These are phyloP conservation scores for Lycium ferocissimum DNA, from an alignment of 257 asterid species.

Conservation along the genomic window DNA sequence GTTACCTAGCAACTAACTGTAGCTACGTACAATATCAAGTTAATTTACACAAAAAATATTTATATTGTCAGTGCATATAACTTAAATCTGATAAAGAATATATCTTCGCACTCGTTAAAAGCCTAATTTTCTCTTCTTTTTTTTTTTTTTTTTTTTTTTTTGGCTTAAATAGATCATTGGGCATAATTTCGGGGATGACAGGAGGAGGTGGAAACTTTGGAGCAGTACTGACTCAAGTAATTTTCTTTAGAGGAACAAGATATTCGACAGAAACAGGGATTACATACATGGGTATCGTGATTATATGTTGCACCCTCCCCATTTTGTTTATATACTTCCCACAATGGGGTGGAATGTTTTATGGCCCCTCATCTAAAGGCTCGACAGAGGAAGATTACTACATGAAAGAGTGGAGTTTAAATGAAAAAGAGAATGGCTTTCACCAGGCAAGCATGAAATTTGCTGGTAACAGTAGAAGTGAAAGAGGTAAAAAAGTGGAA, in stretches of 20 bases:
- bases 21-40: too few species aligned
- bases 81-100: background rate
- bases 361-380: slow-evolving; percentile 64
- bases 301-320: slow-evolving; percentile 61
- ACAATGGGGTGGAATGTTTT: slow-evolving; percentile 92
- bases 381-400: slow-evolving; percentile 81
- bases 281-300: slow-evolving; percentile 83
- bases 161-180: slow-evolving; percentile 61
- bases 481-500: slow-evolving; percentile 58
- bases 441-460: slow-evolving; percentile 74
- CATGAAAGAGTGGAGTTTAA: slow-evolving; percentile 70
- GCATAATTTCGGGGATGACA: slow-evolving; percentile 80
- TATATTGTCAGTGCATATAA: background rate
- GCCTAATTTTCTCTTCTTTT: background rate
- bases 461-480: slow-evolving; percentile 69
- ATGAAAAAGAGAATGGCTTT: slow-evolving; percentile 60
- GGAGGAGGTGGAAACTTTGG: slow-evolving; percentile 92
- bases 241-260: slow-evolving; percentile 77
- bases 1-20: too few species aligned
- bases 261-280: slow-evolving; percentile 76
- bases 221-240: slow-evolving; percentile 73
- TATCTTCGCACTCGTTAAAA: background rate
- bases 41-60: too few species aligned
- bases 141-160: too few species aligned
- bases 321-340: slow-evolving; percentile 70